Conservation (phyloP, 257 asterid species). For the Anisodus acutangulus region DNA sequence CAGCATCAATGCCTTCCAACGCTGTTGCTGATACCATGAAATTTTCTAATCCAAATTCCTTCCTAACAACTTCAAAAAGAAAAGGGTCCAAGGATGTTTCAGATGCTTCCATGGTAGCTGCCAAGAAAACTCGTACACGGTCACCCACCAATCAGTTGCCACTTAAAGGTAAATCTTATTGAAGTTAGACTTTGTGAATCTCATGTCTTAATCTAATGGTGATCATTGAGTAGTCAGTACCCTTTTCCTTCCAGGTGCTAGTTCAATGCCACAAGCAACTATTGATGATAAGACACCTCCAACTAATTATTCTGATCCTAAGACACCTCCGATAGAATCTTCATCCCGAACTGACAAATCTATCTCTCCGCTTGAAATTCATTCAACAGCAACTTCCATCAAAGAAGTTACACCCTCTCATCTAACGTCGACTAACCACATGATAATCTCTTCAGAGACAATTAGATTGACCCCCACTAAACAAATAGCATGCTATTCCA, state of each 20-base stretch:
- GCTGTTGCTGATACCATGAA: constrained; percentile 36
- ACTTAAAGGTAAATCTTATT: constrained; percentile 50
- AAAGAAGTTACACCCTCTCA: constrained; percentile 54
- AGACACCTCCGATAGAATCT: constrained; percentile 74
- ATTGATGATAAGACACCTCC: constrained; percentile 50
- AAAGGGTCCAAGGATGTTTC: constrained; percentile 44
- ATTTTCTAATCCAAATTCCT: constrained; percentile 49
- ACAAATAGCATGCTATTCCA: constrained; percentile 71
- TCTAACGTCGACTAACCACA: constrained; percentile 68
- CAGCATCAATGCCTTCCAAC: constrained; percentile 42
- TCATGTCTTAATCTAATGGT: background rate
- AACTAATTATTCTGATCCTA: constrained; percentile 61
- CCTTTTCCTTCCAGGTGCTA: constrained; percentile 45
- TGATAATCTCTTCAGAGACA: constrained; percentile 75
- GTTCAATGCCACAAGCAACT: constrained; percentile 39
- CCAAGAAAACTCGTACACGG: constrained; percentile 61
- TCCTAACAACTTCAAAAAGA: constrained; percentile 50
- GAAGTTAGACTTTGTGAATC: background rate
- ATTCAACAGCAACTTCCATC: constrained; percentile 55
- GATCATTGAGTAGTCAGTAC: background rate
- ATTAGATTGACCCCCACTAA: constrained; percentile 77
- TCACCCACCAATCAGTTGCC: constrained; percentile 37
- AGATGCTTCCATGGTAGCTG: constrained; percentile 35
- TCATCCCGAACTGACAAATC: constrained; percentile 64
- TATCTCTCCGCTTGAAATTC: constrained; percentile 49